Evolutionary conservation across 768 basidiomycete species (phyloP), one percentile per base, ranked within the genome.

Genomic region (Tremella fuciformis): DNA sequence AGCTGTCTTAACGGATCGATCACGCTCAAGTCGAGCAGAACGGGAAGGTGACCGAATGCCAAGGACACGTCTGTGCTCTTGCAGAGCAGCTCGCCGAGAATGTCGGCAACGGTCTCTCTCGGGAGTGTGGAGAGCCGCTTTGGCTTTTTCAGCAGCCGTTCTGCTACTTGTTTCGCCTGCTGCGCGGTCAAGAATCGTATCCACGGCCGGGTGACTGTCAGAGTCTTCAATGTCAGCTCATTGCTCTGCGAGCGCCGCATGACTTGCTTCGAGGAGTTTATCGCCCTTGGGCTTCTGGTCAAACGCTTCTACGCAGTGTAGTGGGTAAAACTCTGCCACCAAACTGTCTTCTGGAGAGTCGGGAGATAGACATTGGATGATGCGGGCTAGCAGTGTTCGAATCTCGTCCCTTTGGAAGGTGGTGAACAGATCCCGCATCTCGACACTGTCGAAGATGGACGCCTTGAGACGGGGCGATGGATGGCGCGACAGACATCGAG

Each of bases 141-240:
- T 9, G 37, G 40, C 19, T 59, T 51, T 18, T 63, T 58, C 11
- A 64, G 22, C 25, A 71, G 22, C 13, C 29, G 15, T 19, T 57
- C 38, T 18, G 66, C 26, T 8, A 46, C 41, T 22, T 22, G 16
- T 13, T 26, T 37, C 9, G 62, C 64, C 26, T 55, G 40, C 11
- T 50, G 26, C n/a, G 55, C 2, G 9, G 13, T 1, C 13, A 73
- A 24, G 59, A 70, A 73, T 1, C 59, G 53, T 0, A 40, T 61
- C 71, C 71, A 73, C 6, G 69, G 69, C 15, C 22, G 41, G n/a
- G 66, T n/a, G 13, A 68, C 50, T 29, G 42, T 13, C 15, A 70
- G 42, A 19, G 19, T 47, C 71, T 73, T 39, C 19, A 50, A n/a
- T 21, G 44, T 65, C 39, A 62, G 57, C 29, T 1, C 18, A 19